Percentiles rank a stretch among this genome's conserved stretches.
Evolutionary conservation across 441 rosid species (phyloP).

Genomic region (Euphorbia schlechtendalii): DNA sequence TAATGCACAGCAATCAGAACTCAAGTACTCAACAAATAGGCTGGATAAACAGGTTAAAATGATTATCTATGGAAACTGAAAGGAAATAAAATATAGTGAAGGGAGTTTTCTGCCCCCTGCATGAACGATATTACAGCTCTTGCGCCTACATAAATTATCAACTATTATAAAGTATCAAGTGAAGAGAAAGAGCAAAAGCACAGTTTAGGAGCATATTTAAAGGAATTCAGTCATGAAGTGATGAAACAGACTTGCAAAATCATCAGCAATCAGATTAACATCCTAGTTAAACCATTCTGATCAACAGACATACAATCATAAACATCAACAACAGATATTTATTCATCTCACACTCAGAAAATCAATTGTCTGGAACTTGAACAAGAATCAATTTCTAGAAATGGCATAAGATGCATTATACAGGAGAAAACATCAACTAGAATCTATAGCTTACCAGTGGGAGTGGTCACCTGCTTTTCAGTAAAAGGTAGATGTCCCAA

Average conservation of each 20-base stretch:
- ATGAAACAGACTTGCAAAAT: background rate
- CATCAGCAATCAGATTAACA: too few relatives aligned
- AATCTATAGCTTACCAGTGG: constrained; percentile 53
- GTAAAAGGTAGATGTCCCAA: constrained; percentile 93
- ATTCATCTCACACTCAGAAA: background rate
- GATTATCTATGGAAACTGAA: background rate
- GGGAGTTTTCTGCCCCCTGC: background rate
- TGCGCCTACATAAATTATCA: background rate
- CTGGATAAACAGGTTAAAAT: too few relatives aligned
- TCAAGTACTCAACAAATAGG: too few relatives aligned
- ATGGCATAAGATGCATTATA: constrained; percentile 8
- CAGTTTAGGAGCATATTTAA: background rate
- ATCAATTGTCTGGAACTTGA: background rate
- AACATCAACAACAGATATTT: background rate
- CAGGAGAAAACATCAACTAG: background rate
- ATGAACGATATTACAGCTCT: background rate
- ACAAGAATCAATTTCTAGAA: constrained; percentile 7
- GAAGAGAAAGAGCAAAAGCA: too few relatives aligned
- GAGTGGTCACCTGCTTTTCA: constrained; percentile 90
- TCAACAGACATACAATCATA: background rate
- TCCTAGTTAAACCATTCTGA: too few relatives aligned
- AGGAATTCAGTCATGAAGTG: background rate
- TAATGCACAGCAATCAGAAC: too few relatives aligned
- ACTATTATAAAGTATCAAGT: background rate
- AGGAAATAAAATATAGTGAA: background rate